A percentile compares a stretch with the other conserved stretches of the same genome.
These are phyloP conservation scores for Zelopaecilomyces penicillatus DNA, from an alignment of 2,329 filamentous ascomycete species.

Conservation along the genomic window DNA sequence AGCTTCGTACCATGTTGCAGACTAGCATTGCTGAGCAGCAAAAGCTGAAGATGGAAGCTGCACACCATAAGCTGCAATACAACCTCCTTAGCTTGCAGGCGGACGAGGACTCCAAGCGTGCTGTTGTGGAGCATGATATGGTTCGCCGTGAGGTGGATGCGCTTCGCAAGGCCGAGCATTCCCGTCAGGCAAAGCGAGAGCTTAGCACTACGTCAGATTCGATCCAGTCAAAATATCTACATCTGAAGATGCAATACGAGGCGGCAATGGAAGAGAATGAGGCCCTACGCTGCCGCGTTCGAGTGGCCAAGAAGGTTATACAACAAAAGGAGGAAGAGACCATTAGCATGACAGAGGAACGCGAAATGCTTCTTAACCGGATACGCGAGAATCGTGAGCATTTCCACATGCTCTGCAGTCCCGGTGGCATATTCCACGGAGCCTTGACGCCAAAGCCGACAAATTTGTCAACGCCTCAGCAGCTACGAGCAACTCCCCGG, in stretches of 20 bases:
- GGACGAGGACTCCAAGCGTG: slow-evolving; percentile 74
- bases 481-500: slow-evolving; percentile 38
- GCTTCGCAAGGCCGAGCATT: slow-evolving; percentile 64
- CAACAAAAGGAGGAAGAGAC: slow-evolving; percentile 70
- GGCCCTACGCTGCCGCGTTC: slow-evolving; percentile 54
- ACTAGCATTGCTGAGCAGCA: slow-evolving; percentile 47
- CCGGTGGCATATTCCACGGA: slow-evolving; percentile 58
- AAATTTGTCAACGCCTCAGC: slow-evolving; percentile 35
- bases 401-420: slow-evolving; percentile 68
- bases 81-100: slow-evolving; percentile 78
- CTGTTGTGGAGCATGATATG: slow-evolving; percentile 87
- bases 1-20: slow-evolving; percentile 50
- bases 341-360: slow-evolving; percentile 62
- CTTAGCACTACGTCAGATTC: slow-evolving; percentile 44
- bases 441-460: slow-evolving; percentile 51
- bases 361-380: slow-evolving; percentile 67
- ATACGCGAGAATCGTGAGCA: slow-evolving; percentile 88
- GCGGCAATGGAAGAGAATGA: slow-evolving; percentile 59
- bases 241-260: slow-evolving; percentile 60
- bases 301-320: slow-evolving; percentile 69
- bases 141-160: slow-evolving; percentile 82
- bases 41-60: slow-evolving; percentile 68
- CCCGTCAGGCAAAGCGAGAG: slow-evolving; percentile 50
- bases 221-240: slow-evolving; percentile 44
- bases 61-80: slow-evolving; percentile 86